Base-by-base conservation (phyloP, 345 rosid species). In the Salix koriyanagi region DNA sequence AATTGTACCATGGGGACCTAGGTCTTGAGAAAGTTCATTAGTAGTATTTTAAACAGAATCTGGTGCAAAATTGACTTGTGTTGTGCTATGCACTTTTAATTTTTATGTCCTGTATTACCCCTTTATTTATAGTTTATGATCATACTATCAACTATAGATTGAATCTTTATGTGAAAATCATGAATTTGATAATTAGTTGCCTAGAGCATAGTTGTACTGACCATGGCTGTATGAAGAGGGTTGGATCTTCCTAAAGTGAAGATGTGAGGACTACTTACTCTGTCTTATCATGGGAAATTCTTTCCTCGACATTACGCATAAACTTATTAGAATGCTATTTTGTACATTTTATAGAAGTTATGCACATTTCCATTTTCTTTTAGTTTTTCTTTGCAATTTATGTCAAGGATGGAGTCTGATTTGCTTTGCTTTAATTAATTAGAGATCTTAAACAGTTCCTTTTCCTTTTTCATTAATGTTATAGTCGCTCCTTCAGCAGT, bases 1-100 rank as follows among this genome's bases (percentile, higher is more conserved):
- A 4, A 76, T 94, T 74, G 87, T 96, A 71, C 95, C 99, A 44
- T 96, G 99, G 98, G 99, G 97, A 58, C 99, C 98, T 21, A 96
- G 99, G 99, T 96, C 71, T 73, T 73, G 26, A 75, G 41, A 41
- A 46, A 69, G 64, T 67, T 74, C 70, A 32, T n/a, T 4, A 10
- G 21, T 23, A n/a, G 28, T n/a, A 58, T 3, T 58, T 58, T 10
- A n/a, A 10, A 23, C 23, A 58, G 28, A 58, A 23, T n/a, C 28
- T 23, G 64, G 64, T 23, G 64, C 64, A 23, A n/a, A 58, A 10
- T 10, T 58, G 15, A 58, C 0, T 56, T n/a, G 0, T 0, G 6
- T 3, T 13, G 64, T n/a, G 28, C 28, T 77, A 4, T 26, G 48
- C 9, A 1, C 58, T 19, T 4, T 13, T 21, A 14, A 32, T n/a